These are phyloP conservation scores for Parastagonospora nodorum DNA, from an alignment of 2,329 filamentous ascomycete species.

Conservation along the genomic window DNA sequence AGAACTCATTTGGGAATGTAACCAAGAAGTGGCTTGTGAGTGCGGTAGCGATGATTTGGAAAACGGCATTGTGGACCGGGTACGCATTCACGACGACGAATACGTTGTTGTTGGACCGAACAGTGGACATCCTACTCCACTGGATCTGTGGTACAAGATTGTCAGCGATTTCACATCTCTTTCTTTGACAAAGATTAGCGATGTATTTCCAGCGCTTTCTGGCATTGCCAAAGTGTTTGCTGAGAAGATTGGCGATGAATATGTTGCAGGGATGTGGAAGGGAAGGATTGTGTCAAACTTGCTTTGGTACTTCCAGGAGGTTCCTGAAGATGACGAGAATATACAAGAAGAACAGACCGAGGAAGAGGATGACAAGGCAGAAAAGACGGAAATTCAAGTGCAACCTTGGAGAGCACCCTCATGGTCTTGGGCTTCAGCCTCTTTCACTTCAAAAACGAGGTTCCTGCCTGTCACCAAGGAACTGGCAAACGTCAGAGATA, in stretches of 20 bases:
- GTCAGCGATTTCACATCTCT: background rate
- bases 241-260: background rate
- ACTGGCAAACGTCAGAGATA: background rate
- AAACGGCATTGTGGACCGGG: background rate
- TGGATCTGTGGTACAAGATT: background rate
- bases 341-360: no score
- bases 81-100: background rate
- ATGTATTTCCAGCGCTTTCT: background rate
- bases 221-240: background rate
- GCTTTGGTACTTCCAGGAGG: conserved; percentile 2
- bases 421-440: conserved; percentile 3
- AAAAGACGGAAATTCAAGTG: no score
- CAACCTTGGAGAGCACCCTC: conserved; percentile 4
- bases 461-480: background rate
- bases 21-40: background rate
- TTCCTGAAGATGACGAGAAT: no score
- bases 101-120: background rate
- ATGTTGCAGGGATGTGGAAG: conserved; percentile 1
- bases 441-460: background rate
- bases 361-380: no score
- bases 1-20: conserved; percentile 22
- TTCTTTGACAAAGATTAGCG: background rate
- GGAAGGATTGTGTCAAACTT: background rate
- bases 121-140: background rate
- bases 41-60: background rate